Base-by-base conservation (phyloP, 2,329 filamentous ascomycete species). In the Fusarium sp. region DNA sequence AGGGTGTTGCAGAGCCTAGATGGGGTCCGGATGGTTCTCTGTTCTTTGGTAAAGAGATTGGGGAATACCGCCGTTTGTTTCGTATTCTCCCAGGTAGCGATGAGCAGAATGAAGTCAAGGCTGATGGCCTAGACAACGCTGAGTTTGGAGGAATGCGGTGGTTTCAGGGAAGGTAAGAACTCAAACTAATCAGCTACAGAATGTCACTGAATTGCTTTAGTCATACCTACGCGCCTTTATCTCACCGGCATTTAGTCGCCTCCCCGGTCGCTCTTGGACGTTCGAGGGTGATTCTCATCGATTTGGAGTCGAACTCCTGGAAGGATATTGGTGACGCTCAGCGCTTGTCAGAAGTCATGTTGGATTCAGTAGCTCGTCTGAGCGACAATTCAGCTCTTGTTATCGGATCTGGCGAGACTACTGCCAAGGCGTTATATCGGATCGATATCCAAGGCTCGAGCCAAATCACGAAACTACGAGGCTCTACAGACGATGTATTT, bases 21-120 rank as follows among this genome's bases (percentile, higher is more conserved):
- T 88, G 86, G 86, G 80, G 80, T 4, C 74, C 78, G 0, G 84
- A 87, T 71, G 84, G 83, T 2, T 77, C 76, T 11, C 70, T 88
- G 4, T 85, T 83, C 63, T 87, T 84, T 65, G 78, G 78, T 4
- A 82, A 82, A 50, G 85, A 88, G 72, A 73, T 71, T 2, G 79
- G 75, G 3, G 82, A 82, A 2, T 86, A 82, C 61, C 83, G 84
- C 58, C 84, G 85, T 58, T 73, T 88, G 9, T 85, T 83, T 62
- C 77, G 77, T 2, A 73, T 80, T n/a, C 60, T 63, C 5, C 74
- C 78, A 1, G 75, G 73, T 2, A 62, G 71, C 7, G 57, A 75
- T 6, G 55, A 73, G 9, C 69, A 78, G 1, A 54, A 67, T 11
- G 73, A 76, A 17, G 65, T 85, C 10, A 60, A 64, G 4, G 57